Evolutionary conservation across 768 basidiomycete genomes (phyloP), one percentile per base, ranked within the genome.

Genomic region (Royoungia palumana): DNA sequence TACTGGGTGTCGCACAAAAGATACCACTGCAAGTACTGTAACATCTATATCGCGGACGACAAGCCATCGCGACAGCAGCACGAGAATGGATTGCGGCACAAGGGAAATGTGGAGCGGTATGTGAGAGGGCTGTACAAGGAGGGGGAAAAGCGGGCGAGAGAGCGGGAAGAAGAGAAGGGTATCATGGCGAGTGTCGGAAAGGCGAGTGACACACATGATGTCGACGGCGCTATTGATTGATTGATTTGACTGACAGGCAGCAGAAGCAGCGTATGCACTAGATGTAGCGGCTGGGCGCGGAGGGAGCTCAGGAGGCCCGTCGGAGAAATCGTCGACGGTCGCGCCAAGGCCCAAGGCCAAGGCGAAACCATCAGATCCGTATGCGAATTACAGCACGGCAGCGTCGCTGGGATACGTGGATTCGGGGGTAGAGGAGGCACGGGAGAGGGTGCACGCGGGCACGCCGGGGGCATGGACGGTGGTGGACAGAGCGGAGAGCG

Each of bases 21-120:
- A 59, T 95, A 94, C 70, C 88, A 81, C 65, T 96, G 94, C 83
- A 93, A 94, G 66, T 97, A 97, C 75, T 98, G 96, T 74, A 89
- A 93, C 43, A 93, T 92, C 54, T 97, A 86, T 73, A 97, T 99
- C 53, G 81, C 93, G 44, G 96, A 99, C 71, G 95, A 99, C 75
- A 91, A 76, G 10, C 88, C 96, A 51, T 97, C 95, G 2, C 79
- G 89, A 44, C 76, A 81, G 55, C 91, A 91, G 46, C 96, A 99
- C 63, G 96, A 98, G 69, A 89, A 81, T 55, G 96, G 96, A 35
- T 71, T 97, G 38, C 81, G 89, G 27, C 96, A 99, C 73, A 87
- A 94, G 62, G 96, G 95, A 38, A 96, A 89, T 65, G 82, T 87
- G 50, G 95, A 99, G 61, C 79, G 94, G 16, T 96, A 87, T 69